A percentile compares a stretch with the other conserved stretches of the same genome.
These are phyloP conservation scores for Trypanosoma lewisi DNA, from an alignment of 208 protist species.

Conservation along the genomic window DNA sequence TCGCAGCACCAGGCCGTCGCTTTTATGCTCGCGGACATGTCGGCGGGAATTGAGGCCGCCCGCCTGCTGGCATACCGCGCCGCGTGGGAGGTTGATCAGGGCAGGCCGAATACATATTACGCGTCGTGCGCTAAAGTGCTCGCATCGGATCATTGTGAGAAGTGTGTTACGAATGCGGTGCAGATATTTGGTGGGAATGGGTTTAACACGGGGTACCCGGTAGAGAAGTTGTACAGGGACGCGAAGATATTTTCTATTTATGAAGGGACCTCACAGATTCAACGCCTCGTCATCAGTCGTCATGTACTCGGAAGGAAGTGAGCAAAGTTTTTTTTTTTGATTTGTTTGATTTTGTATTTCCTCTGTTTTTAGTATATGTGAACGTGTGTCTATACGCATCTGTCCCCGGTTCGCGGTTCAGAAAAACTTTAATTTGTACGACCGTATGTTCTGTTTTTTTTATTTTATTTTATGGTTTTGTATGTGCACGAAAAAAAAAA, in stretches of 20 bases:
- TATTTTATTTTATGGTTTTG: no score
- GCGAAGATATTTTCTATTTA: constrained; percentile 94
- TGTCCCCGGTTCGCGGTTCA: no score
- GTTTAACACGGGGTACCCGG: constrained; percentile 92
- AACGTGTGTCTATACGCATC: neutral
- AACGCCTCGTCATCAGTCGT: constrained; percentile 80
- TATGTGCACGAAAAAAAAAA: no score
- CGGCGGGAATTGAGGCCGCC: constrained; percentile 77
- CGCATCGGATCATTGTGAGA: constrained; percentile 71
- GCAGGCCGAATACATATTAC: constrained; percentile 83
- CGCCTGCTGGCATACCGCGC: constrained; percentile 73
- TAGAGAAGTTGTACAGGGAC: constrained; percentile 94
- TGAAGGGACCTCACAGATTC: constrained; percentile 92
- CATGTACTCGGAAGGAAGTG: constrained; percentile 29
- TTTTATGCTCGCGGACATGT: constrained; percentile 92
- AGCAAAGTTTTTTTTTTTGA: constrained; percentile 2
- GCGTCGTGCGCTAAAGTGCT: constrained; percentile 87
- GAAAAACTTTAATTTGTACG: no score
- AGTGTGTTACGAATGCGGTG: constrained; percentile 68
- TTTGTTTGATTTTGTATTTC: constrained; percentile 20
- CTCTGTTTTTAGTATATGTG: neutral
- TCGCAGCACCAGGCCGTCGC: constrained; percentile 82
- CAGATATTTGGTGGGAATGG: constrained; percentile 93
- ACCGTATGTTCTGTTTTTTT: no score
- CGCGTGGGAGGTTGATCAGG: constrained; percentile 79